These are phyloP conservation scores for Capronia coronata DNA, from an alignment of 2,329 filamentous ascomycete genomes.

Conservation along the genomic window DNA sequence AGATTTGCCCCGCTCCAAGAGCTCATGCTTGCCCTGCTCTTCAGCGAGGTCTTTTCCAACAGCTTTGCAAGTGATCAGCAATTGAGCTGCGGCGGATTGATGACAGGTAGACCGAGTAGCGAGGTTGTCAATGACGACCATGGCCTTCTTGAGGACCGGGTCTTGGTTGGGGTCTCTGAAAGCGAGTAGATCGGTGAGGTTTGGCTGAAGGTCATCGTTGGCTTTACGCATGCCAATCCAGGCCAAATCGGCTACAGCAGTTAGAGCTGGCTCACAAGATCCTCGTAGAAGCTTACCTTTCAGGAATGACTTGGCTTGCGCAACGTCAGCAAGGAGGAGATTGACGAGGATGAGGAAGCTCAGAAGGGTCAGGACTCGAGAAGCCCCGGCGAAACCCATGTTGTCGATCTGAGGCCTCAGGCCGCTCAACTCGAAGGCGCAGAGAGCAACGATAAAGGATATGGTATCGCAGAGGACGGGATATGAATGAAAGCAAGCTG, in stretches of 20 bases:
- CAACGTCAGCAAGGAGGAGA: neutral
- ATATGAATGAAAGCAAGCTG: neutral
- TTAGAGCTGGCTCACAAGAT: constrained; percentile 2
- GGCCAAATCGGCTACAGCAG: constrained; percentile 15
- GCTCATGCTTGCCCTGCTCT: constrained; percentile 29
- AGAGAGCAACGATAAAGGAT: neutral
- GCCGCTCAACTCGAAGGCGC: neutral
- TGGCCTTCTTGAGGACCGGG: constrained; percentile 20
- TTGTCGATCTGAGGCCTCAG: neutral
- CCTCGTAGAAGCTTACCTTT: constrained; percentile 10
- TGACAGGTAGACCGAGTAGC: constrained; percentile 21
- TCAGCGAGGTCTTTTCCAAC: constrained; percentile 6
- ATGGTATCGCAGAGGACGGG: neutral
- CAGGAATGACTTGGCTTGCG: constrained; percentile 11
- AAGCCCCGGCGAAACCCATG: neutral
- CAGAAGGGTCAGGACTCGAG: neutral
- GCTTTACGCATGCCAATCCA: constrained; percentile 13
- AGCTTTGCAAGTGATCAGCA: constrained; percentile 21
- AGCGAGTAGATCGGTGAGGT: constrained; percentile 18
- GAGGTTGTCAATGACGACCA: constrained; percentile 20
- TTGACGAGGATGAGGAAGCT: neutral
- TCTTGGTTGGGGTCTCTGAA: constrained; percentile 17
- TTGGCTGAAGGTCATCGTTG: constrained; percentile 7
- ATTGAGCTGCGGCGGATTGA: constrained; percentile 19
- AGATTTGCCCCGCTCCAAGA: constrained; percentile 45